A percentile compares a stretch with the other conserved stretches of the same genome.
Conservation (phyloP, 129 eudicot species). For the Artemisia tridentata region DNA sequence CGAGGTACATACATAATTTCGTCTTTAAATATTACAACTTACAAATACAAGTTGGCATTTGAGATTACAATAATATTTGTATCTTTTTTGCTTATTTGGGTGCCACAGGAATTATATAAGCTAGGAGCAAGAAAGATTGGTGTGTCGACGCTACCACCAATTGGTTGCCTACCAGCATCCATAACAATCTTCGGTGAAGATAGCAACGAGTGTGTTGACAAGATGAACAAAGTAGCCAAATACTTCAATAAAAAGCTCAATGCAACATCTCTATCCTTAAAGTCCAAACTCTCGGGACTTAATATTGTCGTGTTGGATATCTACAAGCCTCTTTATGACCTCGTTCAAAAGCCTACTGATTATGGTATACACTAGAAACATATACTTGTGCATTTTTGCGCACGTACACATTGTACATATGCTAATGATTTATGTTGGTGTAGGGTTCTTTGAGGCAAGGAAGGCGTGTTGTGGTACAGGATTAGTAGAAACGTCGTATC, state of each 20-base stretch:
- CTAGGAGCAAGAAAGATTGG: conserved; percentile 93
- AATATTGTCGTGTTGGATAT: conserved; percentile 76
- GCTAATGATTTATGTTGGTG: conserved; percentile 9
- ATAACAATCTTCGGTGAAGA: conserved; percentile 77
- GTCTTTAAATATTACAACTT: not conserved
- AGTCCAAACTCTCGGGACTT: conserved; percentile 51
- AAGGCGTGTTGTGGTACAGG: conserved; percentile 97
- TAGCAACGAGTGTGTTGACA: conserved; percentile 58
- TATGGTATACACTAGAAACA: conserved; percentile 41
- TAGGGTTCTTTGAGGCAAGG: conserved; percentile 90
- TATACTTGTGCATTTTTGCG: not conserved
- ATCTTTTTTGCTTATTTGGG: not conserved
- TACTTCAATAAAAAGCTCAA: conserved; percentile 78
- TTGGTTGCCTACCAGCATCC: conserved; percentile 89
- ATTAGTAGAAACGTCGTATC: conserved; percentile 66
- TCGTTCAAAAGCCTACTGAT: conserved; percentile 62
- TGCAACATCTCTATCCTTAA: conserved; percentile 48
- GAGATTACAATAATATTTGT: not conserved
- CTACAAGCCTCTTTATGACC: conserved; percentile 71
- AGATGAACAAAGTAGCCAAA: conserved; percentile 57
- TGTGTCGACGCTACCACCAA: conserved; percentile 84
- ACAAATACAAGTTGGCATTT: no score
- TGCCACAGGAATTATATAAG: conserved; percentile 54
- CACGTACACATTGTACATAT: not conserved
- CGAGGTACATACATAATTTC: conserved; percentile 38